Conservation (phyloP, 371 early-diverging fungal genomes). For the Mortierella polycephala region DNA sequence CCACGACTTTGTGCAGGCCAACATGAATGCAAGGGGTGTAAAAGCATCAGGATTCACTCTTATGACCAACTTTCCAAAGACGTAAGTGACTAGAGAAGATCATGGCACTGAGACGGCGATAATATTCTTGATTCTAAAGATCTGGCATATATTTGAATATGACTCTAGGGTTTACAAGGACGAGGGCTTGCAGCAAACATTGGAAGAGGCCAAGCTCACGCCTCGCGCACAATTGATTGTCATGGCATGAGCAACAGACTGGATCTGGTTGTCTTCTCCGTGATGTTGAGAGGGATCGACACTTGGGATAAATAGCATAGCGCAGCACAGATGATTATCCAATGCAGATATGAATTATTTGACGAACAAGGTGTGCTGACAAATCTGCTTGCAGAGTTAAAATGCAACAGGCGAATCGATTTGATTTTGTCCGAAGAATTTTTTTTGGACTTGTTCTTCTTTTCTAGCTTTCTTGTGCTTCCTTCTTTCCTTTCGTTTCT, state of each 20-base stretch:
- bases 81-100: conserved; percentile 9
- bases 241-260: conserved; percentile 5
- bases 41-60: conserved; percentile 31
- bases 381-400: no score
- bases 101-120: no score
- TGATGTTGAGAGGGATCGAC: background rate
- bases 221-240: conserved; percentile 52
- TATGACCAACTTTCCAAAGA: conserved; percentile 49
- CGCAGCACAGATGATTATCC: background rate
- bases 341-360: no score
- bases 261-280: background rate
- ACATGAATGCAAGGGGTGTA: conserved; percentile 37
- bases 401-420: background rate
- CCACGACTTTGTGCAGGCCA: conserved; percentile 44
- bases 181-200: conserved; percentile 30
- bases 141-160: background rate
- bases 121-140: background rate
- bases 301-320: no score
- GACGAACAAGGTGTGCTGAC: no score
- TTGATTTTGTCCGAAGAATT: background rate
- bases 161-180: conserved; percentile 31
- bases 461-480: conserved; percentile 1
- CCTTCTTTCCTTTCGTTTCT: conserved; percentile 3
- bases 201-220: conserved; percentile 45
- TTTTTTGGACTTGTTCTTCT: background rate